Evolutionary conservation across 2,329 filamentous ascomycete species (phyloP).

Genomic region (Anthostomella pinea): DNA sequence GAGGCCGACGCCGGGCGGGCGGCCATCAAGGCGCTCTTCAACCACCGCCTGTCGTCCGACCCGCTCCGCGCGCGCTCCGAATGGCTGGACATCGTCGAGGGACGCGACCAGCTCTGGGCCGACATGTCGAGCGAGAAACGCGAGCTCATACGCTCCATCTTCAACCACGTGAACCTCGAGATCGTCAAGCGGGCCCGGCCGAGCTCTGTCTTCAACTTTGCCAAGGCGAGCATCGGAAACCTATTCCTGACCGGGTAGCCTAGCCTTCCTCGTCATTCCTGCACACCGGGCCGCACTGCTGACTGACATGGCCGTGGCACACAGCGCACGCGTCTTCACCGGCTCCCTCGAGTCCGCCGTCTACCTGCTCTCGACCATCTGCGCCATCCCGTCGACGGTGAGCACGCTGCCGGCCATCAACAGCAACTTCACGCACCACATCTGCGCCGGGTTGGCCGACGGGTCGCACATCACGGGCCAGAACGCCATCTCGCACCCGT

Average conservation of each 20-base stretch:
- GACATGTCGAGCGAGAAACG: constrained; percentile 68
- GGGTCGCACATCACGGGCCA: constrained; percentile 82
- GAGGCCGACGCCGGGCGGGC: constrained; percentile 60
- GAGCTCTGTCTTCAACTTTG: constrained; percentile 73
- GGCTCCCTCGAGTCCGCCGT: constrained; percentile 92
- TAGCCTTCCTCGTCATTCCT: constrained; percentile 7
- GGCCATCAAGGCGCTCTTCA: constrained; percentile 82
- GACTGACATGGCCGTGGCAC: background rate
- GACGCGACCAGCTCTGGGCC: constrained; percentile 72
- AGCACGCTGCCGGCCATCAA: constrained; percentile 87
- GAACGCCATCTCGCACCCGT: constrained; percentile 87
- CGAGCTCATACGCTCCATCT: constrained; percentile 73
- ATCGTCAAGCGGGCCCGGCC: constrained; percentile 74
- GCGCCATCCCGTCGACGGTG: constrained; percentile 73
- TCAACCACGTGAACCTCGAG: constrained; percentile 74
- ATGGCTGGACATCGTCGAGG: constrained; percentile 88
- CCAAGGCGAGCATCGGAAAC: constrained; percentile 73
- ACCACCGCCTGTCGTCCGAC: constrained; percentile 71
- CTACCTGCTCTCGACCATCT: constrained; percentile 83
- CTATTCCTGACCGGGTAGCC: constrained; percentile 73
- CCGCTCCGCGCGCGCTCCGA: constrained; percentile 63
- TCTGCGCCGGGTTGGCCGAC: constrained; percentile 76
- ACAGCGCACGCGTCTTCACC: constrained; percentile 74
- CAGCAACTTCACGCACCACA: constrained; percentile 93
- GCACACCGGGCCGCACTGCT: background rate